These are phyloP conservation scores for Aspergillus neoniger DNA, from an alignment of 2,329 filamentous ascomycete genomes.

Conservation along the genomic window DNA sequence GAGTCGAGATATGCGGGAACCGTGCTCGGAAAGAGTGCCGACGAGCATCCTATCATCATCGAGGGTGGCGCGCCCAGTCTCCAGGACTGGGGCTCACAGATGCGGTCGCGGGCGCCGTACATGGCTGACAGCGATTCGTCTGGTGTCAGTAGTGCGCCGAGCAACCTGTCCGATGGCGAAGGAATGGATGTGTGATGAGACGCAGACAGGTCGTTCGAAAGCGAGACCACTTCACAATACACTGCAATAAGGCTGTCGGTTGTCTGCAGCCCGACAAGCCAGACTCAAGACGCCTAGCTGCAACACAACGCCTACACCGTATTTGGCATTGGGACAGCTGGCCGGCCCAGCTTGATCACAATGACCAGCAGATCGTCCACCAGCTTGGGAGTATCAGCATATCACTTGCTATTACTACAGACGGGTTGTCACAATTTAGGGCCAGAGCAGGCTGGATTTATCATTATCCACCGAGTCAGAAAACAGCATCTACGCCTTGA, in stretches of 20 bases:
- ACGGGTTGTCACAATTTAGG: neutral
- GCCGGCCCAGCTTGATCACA: constrained; percentile 1
- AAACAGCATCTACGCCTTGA: neutral
- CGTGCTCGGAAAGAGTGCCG: constrained; percentile 71
- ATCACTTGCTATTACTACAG: neutral
- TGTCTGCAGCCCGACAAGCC: neutral
- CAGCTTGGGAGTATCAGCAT: neutral
- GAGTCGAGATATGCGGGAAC: constrained; percentile 85
- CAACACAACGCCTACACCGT: neutral
- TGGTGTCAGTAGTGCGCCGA: constrained; percentile 43
- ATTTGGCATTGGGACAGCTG: neutral
- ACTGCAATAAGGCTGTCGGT: neutral
- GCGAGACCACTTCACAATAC: neutral
- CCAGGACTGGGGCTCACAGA: constrained; percentile 60
- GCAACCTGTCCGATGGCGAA: constrained; percentile 41
- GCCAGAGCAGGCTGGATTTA: neutral
- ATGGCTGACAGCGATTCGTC: constrained; percentile 38
- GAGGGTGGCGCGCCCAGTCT: constrained; percentile 75
- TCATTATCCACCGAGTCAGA: neutral
- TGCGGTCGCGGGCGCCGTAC: constrained; percentile 34
- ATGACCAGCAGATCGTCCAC: neutral
- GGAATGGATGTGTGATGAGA: constrained; percentile 38
- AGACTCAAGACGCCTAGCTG: neutral
- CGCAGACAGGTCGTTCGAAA: neutral
- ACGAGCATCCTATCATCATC: constrained; percentile 71